phyloP scores from a whole-genome alignment of 257 asterid species.

The Lithospermum erythrorhizon region DNA sequence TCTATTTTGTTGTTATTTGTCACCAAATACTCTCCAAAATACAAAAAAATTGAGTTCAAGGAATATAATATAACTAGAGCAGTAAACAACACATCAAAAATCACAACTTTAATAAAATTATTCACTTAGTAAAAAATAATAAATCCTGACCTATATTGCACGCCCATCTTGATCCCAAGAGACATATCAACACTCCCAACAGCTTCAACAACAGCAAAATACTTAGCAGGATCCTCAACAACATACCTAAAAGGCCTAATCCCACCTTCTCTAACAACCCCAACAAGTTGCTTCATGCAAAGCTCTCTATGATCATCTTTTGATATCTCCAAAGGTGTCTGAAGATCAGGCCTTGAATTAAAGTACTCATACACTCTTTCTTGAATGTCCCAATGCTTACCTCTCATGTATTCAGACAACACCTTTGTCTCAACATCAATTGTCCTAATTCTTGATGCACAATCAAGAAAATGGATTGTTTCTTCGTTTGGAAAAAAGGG shows the following conservation, averaged over 20 bases:
- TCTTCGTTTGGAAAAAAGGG: constrained; percentile 7
- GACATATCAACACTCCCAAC: constrained; percentile 96
- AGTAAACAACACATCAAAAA: neutral
- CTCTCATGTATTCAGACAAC: constrained; percentile 64
- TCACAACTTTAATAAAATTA: neutral
- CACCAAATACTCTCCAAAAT: too few species aligned
- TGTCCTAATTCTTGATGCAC: constrained; percentile 46
- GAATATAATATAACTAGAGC: neutral
- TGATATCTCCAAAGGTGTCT: constrained; percentile 81
- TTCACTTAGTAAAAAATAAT: neutral
- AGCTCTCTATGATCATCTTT: constrained; percentile 87
- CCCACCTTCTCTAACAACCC: constrained; percentile 76
- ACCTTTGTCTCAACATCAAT: constrained; percentile 34
- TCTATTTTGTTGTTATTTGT: too few species aligned
- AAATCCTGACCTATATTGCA: constrained; percentile 92
- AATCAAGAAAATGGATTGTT: constrained; percentile 23
- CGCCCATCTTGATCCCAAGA: constrained; percentile 89
- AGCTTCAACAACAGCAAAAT: constrained; percentile 80
- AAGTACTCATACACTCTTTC: constrained; percentile 64
- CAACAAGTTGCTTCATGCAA: constrained; percentile 76
- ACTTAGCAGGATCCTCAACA: constrained; percentile 73
- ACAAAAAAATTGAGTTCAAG: neutral
- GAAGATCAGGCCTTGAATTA: constrained; percentile 80
- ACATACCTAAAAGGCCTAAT: constrained; percentile 62
- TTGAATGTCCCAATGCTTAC: constrained; percentile 68